Evolutionary conservation across 164 flowering plant species (phyloP), one percentile per base, ranked within the genome.

Genomic region (Tinospora cordifolia): DNA sequence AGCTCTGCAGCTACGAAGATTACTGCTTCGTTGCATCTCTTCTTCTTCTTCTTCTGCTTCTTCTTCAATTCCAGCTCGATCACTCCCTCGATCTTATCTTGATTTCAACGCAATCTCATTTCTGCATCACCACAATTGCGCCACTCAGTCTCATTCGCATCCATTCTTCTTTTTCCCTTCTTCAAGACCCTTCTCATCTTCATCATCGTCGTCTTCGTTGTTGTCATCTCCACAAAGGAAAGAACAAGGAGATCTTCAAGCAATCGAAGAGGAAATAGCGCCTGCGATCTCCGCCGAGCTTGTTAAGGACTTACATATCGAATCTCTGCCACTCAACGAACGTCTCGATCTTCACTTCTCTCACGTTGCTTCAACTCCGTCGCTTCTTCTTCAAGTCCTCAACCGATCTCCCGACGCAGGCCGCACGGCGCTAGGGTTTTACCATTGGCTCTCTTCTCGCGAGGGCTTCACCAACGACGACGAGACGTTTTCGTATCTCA

Each of bases 331-430:
- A 2, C 58, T 93, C 63, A 40, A 75, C 27, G 76, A 87, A 40
- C 77, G 92, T 0, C 90, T 93, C 71, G 85, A 87, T 24, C 90
- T 86, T 67, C 75, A 73, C 64, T 92, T 87, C 80, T 86, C 97
- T 13, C 91, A 89, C 77, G 41, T 86, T 69, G 70, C 47, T 0
- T 80, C 87, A 1, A 80, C 86, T 22, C 85, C 86, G 36, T 3
- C 74, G 7, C 75, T 92, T 40, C 64, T 89, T 70, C 87, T 68
- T 40, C 65, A 79, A 12, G 78, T 86, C 11, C 91, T 95, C 70
- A 81, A 87, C 67, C 75, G 67, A 19, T 84, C 91, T 65, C 80
- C 89, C 0, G 87, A 83, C 5, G 97, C 97, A 2, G 97, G 96
- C 19, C 87, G 99, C 21, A 27, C 84, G 0, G 88, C 75, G 2